Conservation (phyloP, 306 rosid species). For the Amphicarpaea edgeworthii region DNA sequence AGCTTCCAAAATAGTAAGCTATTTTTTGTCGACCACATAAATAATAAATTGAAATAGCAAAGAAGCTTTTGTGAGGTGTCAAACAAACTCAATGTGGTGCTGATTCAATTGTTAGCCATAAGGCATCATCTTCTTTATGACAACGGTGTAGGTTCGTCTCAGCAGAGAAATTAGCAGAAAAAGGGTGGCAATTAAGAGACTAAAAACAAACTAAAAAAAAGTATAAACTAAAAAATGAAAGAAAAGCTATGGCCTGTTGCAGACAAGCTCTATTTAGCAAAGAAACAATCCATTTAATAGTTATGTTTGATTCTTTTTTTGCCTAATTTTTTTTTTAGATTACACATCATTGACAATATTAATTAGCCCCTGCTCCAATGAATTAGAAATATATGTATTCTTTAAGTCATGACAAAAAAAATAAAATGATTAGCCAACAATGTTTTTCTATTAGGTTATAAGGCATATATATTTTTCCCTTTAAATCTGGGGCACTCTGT, state of each 20-base stretch:
- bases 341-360: no score
- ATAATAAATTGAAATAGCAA: not conserved
- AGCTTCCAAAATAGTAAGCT: constrained; percentile 1
- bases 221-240: not conserved
- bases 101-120: not conserved
- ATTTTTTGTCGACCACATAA: not conserved
- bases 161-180: not conserved
- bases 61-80: not conserved
- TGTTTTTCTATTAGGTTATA: no score
- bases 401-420: no score
- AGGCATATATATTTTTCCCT: no score
- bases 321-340: no score
- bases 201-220: not conserved
- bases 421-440: no score
- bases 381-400: no score
- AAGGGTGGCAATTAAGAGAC: not conserved
- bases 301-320: no score
- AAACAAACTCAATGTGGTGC: not conserved
- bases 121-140: constrained; percentile 35
- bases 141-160: constrained; percentile 21
- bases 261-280: no score
- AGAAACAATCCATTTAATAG: no score
- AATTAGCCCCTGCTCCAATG: no score
- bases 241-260: not conserved
- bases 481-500: no score